Evolutionary conservation across 164 flowering plant species (phyloP), one percentile per base, ranked within the genome.

Genomic region (Saururus chinensis): DNA sequence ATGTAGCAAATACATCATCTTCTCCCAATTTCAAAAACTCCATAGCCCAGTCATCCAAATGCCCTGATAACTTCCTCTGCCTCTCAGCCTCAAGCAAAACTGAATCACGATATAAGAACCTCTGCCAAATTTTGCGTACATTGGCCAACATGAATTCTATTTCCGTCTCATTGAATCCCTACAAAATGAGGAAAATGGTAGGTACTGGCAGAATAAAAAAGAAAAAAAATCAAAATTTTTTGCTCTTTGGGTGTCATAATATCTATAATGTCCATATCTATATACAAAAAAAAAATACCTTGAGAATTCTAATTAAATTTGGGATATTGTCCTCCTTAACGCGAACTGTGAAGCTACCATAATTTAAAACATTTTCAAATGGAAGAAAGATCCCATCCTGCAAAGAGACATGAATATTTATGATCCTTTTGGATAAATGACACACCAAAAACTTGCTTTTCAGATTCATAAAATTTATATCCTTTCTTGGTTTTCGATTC

Each of bases 361-460:
- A 90, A 80, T 85, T 85, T 66, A 90, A 84, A 62, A 90, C 77
- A 75, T 93, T 93, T 77, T 93, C 99, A 55, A 83, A 90, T 8
- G 99, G 99, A 54, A 90, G 77, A 70, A 70, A 90, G 70, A 93
- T 88, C 57, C 97, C 99, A 76, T 93, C 99, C 99, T 93, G 67
- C 56, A 64, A 40, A 65, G 58, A 53, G 8, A 58, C 42, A 58
- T 19, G 25, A 37, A 56, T 11, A 2, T 11, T 56, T 19, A 56
- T 22, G 19, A 56, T 25, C 17, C 23, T 30, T 26, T 9, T 16
- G 2, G 19, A 24, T 56, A 24, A 1, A 6, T 17, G 24, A 19
- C 17, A 54, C 4, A n/a, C 57, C 0, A 56, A 4, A 11, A 24
- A 9, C 37, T 30, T 30, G 4, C 6, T 30, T 30, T 30, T 30